These are phyloP conservation scores for Penicillium janthinellum DNA, from an alignment of 2,329 filamentous ascomycete genomes.

Conservation along the genomic window DNA sequence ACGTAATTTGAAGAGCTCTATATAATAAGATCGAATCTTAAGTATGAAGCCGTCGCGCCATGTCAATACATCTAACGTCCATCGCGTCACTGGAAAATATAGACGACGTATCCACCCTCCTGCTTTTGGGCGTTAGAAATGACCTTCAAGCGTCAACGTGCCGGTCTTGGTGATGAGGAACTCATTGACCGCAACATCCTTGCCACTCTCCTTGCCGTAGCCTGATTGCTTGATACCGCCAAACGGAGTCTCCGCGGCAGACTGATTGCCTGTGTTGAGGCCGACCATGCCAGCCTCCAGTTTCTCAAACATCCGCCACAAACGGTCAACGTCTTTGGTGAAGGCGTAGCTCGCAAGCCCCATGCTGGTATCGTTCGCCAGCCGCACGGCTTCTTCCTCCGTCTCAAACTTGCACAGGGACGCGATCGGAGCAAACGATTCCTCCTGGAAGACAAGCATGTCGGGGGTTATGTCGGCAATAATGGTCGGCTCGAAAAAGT, in stretches of 20 bases:
- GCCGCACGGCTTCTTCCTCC: conserved; percentile 63
- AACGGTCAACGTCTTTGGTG: conserved; percentile 67
- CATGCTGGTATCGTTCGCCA: conserved; percentile 65
- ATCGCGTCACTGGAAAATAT: too few species aligned
- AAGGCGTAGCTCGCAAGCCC: conserved; percentile 69
- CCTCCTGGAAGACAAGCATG: conserved; percentile 62
- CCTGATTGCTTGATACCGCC: conserved; percentile 69
- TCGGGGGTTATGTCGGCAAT: conserved; percentile 60
- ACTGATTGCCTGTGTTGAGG: conserved; percentile 65
- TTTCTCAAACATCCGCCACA: conserved; percentile 67
- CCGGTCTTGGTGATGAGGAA: conserved; percentile 67
- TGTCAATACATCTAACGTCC: too few species aligned
- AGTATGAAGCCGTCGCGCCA: too few species aligned
- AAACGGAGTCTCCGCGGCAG: conserved; percentile 67
- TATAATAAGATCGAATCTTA: too few species aligned
- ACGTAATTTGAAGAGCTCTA: too few species aligned
- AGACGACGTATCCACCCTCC: too few species aligned
- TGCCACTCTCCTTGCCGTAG: conserved; percentile 68
- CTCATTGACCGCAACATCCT: conserved; percentile 65
- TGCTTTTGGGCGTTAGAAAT: conserved; percentile 22
- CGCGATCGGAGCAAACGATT: conserved; percentile 66
- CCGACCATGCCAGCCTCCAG: conserved; percentile 72
- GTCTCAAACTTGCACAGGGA: conserved; percentile 67
- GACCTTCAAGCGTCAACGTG: conserved; percentile 61
- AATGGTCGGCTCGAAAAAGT: conserved; percentile 71